phyloP scores from a whole-genome alignment of 306 rosid genomes.

The Castanea sativa region DNA sequence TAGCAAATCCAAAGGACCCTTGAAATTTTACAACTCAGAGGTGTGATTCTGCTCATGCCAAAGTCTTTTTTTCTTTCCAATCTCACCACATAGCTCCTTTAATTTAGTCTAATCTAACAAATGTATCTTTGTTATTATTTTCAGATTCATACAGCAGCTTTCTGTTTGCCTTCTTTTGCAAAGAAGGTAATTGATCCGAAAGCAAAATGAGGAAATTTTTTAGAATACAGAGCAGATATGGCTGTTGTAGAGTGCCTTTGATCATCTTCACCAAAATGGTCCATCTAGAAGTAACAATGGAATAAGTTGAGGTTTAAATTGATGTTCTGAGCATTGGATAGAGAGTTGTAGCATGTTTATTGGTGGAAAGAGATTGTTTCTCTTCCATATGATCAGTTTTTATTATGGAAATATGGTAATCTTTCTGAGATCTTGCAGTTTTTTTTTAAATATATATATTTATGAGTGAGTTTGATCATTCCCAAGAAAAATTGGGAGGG shows the following conservation, averaged over 20 bases:
- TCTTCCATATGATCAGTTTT: slow-evolving; percentile 17
- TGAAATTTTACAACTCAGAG: slow-evolving; percentile 93
- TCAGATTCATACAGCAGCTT: slow-evolving; percentile 91
- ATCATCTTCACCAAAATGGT: slow-evolving; percentile 20
- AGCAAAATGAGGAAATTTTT: slow-evolving; percentile 38
- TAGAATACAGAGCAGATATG: slow-evolving; percentile 9
- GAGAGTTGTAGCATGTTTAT: slow-evolving; percentile 39
- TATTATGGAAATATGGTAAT: slow-evolving; percentile 3
- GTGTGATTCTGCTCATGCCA: slow-evolving; percentile 33
- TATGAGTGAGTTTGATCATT: not conserved
- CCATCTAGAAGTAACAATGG: slow-evolving; percentile 32
- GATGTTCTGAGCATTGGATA: slow-evolving; percentile 33
- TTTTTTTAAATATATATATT: too few relatives aligned
- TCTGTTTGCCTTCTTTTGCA: slow-evolving; percentile 97
- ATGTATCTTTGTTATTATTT: slow-evolving; percentile 3
- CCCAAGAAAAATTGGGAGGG: not conserved
- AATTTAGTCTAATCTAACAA: not conserved
- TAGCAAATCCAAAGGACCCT: slow-evolving; percentile 42
- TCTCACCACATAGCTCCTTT: not conserved
- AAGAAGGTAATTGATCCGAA: slow-evolving; percentile 70
- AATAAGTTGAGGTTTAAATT: slow-evolving; percentile 45
- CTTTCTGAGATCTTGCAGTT: not conserved
- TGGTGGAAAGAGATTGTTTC: slow-evolving; percentile 15
- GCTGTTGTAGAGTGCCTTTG: slow-evolving; percentile 19
- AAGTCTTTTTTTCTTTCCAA: not conserved